These are phyloP conservation scores for Neofusicoccum umdonicola DNA, from an alignment of 2,329 filamentous ascomycete species.

Conservation along the genomic window DNA sequence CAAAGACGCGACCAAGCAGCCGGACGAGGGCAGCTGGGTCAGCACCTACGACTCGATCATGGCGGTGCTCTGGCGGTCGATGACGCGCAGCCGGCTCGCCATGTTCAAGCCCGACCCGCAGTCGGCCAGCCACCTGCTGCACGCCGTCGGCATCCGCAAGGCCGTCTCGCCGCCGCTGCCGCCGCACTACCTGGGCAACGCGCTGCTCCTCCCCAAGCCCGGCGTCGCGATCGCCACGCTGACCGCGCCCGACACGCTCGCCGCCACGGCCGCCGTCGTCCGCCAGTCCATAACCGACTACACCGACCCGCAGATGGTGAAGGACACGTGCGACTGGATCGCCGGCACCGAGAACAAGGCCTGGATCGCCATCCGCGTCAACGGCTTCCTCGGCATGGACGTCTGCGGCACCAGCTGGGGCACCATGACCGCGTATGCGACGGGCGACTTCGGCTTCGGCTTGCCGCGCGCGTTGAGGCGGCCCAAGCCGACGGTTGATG, in stretches of 20 bases:
- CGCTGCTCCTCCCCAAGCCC: slow-evolving; percentile 21
- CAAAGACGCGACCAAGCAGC: slow-evolving; percentile 19
- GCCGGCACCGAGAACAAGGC: slow-evolving; percentile 24
- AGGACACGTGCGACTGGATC: slow-evolving; percentile 25
- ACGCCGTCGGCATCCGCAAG: slow-evolving; percentile 25
- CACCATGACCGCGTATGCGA: slow-evolving; percentile 24
- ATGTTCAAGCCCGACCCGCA: slow-evolving; percentile 21
- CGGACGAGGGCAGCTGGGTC: slow-evolving; percentile 20
- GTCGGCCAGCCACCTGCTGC: slow-evolving; percentile 20
- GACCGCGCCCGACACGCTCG: slow-evolving; percentile 20
- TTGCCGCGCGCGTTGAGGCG: slow-evolving; percentile 21
- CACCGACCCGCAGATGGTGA: slow-evolving; percentile 22
- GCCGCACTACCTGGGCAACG: slow-evolving; percentile 25
- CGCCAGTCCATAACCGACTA: slow-evolving; percentile 25
- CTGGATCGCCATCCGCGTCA: slow-evolving; percentile 24
- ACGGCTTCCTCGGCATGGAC: slow-evolving; percentile 28
- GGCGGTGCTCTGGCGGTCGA: slow-evolving; percentile 25
- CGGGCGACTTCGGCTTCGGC: slow-evolving; percentile 33
- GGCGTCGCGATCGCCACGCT: slow-evolving; percentile 19
- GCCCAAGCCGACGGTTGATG: slow-evolving; percentile 22
- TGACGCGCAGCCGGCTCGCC: slow-evolving; percentile 23
- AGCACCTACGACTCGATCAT: slow-evolving; percentile 30
- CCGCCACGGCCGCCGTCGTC: slow-evolving; percentile 22
- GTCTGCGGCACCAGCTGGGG: slow-evolving; percentile 28
- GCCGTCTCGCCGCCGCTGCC: slow-evolving; percentile 25